Base-by-base conservation (phyloP, 2,329 filamentous ascomycete genomes). In the Colletotrichum coccodes region DNA sequence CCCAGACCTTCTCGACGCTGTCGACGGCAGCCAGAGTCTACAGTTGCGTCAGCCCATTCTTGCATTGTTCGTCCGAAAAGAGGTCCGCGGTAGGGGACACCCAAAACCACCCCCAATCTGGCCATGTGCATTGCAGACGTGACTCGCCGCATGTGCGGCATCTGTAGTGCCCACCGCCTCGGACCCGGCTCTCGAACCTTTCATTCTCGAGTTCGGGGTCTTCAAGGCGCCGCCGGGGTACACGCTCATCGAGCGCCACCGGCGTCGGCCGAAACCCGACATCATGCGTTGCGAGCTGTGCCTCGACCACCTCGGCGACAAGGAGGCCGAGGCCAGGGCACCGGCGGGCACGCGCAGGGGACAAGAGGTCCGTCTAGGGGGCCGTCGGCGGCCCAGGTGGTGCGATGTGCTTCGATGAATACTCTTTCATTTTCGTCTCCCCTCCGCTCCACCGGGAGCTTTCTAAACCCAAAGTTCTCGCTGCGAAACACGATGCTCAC, bases 131-230 rank as follows among this genome's bases (percentile, higher is more conserved):
- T 42, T 21, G 21, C 54, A 44, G 56, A 50, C 54, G 54, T 40
- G 6, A 18, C 38, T 28, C 65, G 36, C 12, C 30, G 50, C 34
- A 60, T 56, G 16, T 56, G 54, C 61, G 32, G 36, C 40, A 42
- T 68, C 9, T 65, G 65, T 61, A 60, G 54, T 49, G 52, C 60
- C 18, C 54, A 47, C 47, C 60, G 42, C 16, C n/a, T 16, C 47
- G 26, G 61, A 65, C 34, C 54, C 54, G 28, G 54, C 54, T 16
- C 58, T 68, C 63, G 18, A 30, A 8, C n/a, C 64, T 26, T 62
- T 47, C n/a, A 54, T 47, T 1, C 61, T 65, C 12, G 65, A 65
- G 30, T 56, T 65, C 56, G 61, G 60, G 40, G 54, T 58, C 14
- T 6, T 68, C 14, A 53, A 44, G 11, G 50, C 58, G 16, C 54